Evolutionary conservation across 306 rosid species (phyloP), one percentile per base, ranked within the genome.

Genomic region (Astragalus glycyphyllos): DNA sequence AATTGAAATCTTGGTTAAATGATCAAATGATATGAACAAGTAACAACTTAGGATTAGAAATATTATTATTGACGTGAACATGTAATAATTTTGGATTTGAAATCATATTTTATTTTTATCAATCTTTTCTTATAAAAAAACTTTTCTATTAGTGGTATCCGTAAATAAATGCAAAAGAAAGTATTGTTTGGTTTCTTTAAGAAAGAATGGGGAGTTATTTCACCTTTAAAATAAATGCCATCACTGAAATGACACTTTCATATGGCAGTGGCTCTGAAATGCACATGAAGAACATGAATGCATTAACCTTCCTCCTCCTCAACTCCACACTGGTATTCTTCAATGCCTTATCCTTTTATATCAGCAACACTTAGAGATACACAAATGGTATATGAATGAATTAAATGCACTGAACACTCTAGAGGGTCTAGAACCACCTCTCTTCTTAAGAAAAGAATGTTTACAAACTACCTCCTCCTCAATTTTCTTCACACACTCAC

Each of bases 211-310:
- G 58, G 35, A 73, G 68, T 74, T 54, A 79, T 35, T 54, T 54
- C 48, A 47, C 12, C 71, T 35, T 35, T 74, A 54, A 78, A 23
- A 23, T 23, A 23, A 23, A 79, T 79, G 83, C 49, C 35, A 51
- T 65, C 55, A 2, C 60, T 59, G 48, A 59, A 58, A 62, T 12
- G 72, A 64, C 76, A 65, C 37, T 59, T 78, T 71, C 67, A n/a
- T 48, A 37, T 55, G 13, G 63, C 61, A 60, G 57, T 50, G 31
- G 6, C 38, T 16, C 69, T 65, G 75, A 74, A 71, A 3, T 45
- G 72, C 86, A 82, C 76, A 69, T 75, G 83, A 75, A 45, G 46
- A 65, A 47, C 73, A 75, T 83, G 61, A 83, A 83, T 82, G 83
- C 79, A 41, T 61, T 40, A 58, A 20, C 41, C 34, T 42, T 37